Conservation (phyloP, 1,284 basidiomycete genomes). For the Phenoliferia sp. region DNA sequence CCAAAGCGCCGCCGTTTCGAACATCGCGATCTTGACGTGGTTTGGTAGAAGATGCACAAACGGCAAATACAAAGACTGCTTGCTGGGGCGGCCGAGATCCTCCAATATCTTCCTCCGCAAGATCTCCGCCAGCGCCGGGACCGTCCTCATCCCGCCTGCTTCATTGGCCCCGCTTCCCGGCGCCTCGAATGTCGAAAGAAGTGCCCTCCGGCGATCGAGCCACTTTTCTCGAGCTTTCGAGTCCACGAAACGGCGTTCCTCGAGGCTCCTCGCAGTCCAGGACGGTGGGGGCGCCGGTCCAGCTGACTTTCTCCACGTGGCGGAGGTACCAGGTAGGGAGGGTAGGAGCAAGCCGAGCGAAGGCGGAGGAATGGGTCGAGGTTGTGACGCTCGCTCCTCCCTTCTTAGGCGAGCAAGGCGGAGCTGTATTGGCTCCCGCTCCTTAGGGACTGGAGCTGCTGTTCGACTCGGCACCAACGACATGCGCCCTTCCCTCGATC, state of each 20-base stretch:
- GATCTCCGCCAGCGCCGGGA: background rate
- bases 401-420: background rate
- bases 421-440: background rate
- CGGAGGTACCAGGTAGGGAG: too few relatives aligned
- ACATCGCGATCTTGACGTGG: background rate
- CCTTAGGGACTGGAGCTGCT: background rate
- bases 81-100: background rate
- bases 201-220: background rate
- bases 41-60: background rate
- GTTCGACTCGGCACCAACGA: background rate
- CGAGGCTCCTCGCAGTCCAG: background rate
- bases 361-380: background rate
- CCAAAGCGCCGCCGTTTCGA: background rate
- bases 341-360: background rate
- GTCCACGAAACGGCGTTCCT: background rate
- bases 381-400: background rate
- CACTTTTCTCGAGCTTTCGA: background rate
- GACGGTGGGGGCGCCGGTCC: background rate
- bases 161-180: background rate
- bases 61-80: background rate
- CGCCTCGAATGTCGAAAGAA: background rate
- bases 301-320: background rate
- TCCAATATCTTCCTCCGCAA: background rate
- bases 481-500: too few relatives aligned
- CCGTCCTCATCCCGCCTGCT: background rate